Conservation (phyloP, 2,329 filamentous ascomycete species). For the Myotisia sp. region DNA sequence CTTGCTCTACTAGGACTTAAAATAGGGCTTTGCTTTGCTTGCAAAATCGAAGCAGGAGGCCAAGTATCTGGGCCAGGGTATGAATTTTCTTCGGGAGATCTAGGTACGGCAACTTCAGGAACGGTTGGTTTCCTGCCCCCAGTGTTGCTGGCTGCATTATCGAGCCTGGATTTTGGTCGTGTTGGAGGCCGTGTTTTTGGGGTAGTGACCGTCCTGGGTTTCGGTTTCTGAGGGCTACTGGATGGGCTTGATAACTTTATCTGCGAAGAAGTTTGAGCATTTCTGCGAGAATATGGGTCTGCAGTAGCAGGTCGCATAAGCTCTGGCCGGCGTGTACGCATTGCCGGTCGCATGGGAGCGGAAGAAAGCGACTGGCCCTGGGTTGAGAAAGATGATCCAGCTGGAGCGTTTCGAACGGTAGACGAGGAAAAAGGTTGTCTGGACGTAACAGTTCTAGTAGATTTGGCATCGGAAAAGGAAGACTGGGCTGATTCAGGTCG, state of each 20-base stretch:
- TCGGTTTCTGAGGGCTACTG: slow-evolving; percentile 13
- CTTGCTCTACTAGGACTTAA: slow-evolving; percentile 5
- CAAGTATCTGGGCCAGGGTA: not conserved
- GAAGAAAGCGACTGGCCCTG: slow-evolving; percentile 34
- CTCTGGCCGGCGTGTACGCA: slow-evolving; percentile 26
- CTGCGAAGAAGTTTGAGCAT: slow-evolving; percentile 11
- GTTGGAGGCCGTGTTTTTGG: slow-evolving; percentile 21
- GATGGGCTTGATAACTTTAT: slow-evolving; percentile 19
- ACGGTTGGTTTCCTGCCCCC: slow-evolving; percentile 22
- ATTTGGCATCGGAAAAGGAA: slow-evolving; percentile 31
- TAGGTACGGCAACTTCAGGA: slow-evolving; percentile 20
- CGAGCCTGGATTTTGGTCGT: slow-evolving; percentile 22
- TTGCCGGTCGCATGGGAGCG: slow-evolving; percentile 41
- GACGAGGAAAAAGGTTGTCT: slow-evolving; percentile 22
- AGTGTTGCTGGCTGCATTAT: slow-evolving; percentile 18
- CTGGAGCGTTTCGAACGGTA: slow-evolving; percentile 23
- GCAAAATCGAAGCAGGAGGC: not conserved
- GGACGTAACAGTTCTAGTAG: slow-evolving; percentile 23
- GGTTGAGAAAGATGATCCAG: slow-evolving; percentile 23
- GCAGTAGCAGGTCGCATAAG: slow-evolving; percentile 37
- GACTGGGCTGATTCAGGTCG: slow-evolving; percentile 46
- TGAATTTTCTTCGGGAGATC: not conserved
- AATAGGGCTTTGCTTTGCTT: not conserved
- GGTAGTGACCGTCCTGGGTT: slow-evolving; percentile 16
- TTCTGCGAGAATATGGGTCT: slow-evolving; percentile 36